phyloP scores from a whole-genome alignment of 2,329 filamentous ascomycete genomes.

The Talaromyces albobiverticillius region DNA sequence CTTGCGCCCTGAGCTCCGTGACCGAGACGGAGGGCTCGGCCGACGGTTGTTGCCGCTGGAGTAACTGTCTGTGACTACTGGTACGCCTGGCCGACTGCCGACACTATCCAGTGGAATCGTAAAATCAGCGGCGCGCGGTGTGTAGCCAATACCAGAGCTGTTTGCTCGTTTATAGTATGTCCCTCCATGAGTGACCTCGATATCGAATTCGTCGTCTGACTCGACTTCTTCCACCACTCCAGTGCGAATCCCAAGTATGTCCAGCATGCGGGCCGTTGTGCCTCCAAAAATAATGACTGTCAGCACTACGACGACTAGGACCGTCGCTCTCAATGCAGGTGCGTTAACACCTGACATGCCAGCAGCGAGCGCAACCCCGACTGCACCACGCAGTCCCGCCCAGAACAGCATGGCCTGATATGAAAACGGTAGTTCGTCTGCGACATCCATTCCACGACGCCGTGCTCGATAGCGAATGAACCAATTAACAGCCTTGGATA shows the following conservation, averaged over 20 bases:
- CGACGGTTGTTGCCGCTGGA: conserved; percentile 58
- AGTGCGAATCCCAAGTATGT: conserved; percentile 93
- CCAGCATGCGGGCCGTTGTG: conserved; percentile 94
- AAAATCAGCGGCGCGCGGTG: conserved; percentile 61
- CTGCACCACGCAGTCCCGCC: conserved; percentile 91
- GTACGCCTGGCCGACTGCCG: conserved; percentile 32
- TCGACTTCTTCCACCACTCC: conserved; percentile 96
- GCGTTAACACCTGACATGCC: conserved; percentile 79
- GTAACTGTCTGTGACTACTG: conserved; percentile 45
- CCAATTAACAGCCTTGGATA: conserved; percentile 87
- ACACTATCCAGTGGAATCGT: conserved; percentile 56
- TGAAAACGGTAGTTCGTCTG: conserved; percentile 86
- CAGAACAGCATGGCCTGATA: conserved; percentile 99
- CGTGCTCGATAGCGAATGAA: conserved; percentile 83
- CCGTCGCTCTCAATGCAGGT: conserved; percentile 82
- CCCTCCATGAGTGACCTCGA: conserved; percentile 70
- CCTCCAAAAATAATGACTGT: conserved; percentile 99
- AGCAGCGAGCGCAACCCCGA: conserved; percentile 90
- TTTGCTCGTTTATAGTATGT: conserved; percentile 80
- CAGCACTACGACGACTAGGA: conserved; percentile 94
- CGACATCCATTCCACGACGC: conserved; percentile 69
- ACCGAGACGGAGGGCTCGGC: conserved; percentile 40
- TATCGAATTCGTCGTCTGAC: conserved; percentile 98
- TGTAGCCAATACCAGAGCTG: conserved; percentile 68
- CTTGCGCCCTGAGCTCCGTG: conserved; percentile 46